A percentile compares a stretch with the other conserved stretches of the same genome.
These are phyloP conservation scores for Tremella yokohamensis DNA, from an alignment of 768 basidiomycete genomes.

Conservation along the genomic window DNA sequence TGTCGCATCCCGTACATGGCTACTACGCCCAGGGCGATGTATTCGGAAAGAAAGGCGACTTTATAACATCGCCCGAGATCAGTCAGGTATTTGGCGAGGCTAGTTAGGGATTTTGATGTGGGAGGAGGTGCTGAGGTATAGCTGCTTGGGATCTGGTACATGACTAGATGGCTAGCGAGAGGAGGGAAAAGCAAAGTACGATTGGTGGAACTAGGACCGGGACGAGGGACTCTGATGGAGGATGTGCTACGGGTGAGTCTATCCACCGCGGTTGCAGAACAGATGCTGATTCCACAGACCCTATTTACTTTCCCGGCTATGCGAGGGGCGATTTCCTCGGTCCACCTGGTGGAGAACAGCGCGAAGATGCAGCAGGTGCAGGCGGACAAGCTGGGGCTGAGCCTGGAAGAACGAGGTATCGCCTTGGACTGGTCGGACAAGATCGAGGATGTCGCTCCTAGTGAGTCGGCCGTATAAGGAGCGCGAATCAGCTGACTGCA, in stretches of 20 bases:
- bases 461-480: slow-evolving; percentile 17
- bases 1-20: slow-evolving; percentile 82
- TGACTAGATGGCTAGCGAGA: slow-evolving; percentile 67
- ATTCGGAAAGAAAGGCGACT: slow-evolving; percentile 84
- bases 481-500: slow-evolving; percentile 10
- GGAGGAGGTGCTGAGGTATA: slow-evolving; percentile 47
- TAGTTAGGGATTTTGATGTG: background rate
- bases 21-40: slow-evolving; percentile 81
- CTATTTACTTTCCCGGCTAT: slow-evolving; percentile 36
- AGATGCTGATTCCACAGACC: slow-evolving; percentile 30
- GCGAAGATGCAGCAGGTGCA: slow-evolving; percentile 65
- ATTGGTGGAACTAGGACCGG: slow-evolving; percentile 88
- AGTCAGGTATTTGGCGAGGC: slow-evolving; percentile 96
- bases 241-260: slow-evolving; percentile 75
- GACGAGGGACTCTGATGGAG: slow-evolving; percentile 83
- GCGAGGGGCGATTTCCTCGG: slow-evolving; percentile 50
- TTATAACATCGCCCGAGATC: slow-evolving; percentile 94
- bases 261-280: background rate
- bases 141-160: slow-evolving; percentile 82
- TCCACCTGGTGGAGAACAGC: slow-evolving; percentile 82
- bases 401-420: slow-evolving; percentile 27
- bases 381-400: slow-evolving; percentile 55
- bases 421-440: slow-evolving; percentile 68
- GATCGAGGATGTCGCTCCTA: slow-evolving; percentile 63
- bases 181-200: slow-evolving; percentile 59